Evolutionary conservation across 2,329 filamentous ascomycete species (phyloP), one percentile per base, ranked within the genome.

Genomic region (Aureobasidium zeae): DNA sequence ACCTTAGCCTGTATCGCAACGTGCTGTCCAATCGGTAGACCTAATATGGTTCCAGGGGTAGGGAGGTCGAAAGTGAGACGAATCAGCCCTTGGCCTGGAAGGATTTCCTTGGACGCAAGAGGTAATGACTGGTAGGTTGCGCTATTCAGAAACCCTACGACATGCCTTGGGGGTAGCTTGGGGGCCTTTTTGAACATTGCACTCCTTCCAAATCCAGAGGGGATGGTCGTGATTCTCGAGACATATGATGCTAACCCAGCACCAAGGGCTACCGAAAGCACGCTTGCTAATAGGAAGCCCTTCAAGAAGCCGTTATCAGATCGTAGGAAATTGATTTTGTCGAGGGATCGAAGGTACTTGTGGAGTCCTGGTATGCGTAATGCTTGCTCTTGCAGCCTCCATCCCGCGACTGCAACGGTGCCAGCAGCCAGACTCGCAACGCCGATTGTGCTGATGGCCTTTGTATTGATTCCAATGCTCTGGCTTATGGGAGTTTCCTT

Each of bases 61-160:
- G 57, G 57, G 8, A 55, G 36, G 8, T 37, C 46, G 46, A 61
- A 61, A 15, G 52, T 52, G 42, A 57, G 55, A 10, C 51, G 53
- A 29, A 49, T 52, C 4, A 43, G 22, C 0, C 55, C 54, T 31
- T 55, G 45, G 16, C 49, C 35, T 2, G 48, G 42, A n/a, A 55
- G 44, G 16, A 52, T 42, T 3, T 49, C 36, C 39, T 51, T 53
- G 3, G 41, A 21, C 2, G 33, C 39, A 13, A 77, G 59, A 0
- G 69, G 66, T 11, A 77, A 62, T 4, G 57, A 55, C 42, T 69
- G 65, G 53, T 69, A 76, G 12, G 61, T 59, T 16, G 67, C 61
- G 0, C 73, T 63, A 26, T 73, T 64, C n/a, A 77, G 62, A 56
- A 71, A 71, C 5, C 71, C 72, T 4, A 41, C 37, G 6, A 32